Conservation (phyloP, 805 yeast species). For the Lachancea kluyveri region DNA sequence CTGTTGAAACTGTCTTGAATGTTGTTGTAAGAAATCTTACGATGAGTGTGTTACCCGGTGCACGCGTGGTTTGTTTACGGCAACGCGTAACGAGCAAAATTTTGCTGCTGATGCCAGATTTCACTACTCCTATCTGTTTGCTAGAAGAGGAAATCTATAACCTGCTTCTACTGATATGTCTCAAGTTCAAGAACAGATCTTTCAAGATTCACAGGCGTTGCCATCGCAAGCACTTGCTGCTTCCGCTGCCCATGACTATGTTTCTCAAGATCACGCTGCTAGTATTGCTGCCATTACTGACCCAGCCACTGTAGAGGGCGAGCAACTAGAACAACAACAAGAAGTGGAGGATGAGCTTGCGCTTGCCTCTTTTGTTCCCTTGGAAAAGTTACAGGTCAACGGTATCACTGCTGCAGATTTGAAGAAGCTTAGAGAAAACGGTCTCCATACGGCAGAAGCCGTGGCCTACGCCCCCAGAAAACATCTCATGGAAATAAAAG, state of each 20-base stretch:
- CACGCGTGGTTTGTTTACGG: no score
- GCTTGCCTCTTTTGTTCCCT: slow-evolving; percentile 29
- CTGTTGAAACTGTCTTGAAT: no score
- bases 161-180: slow-evolving; percentile 6
- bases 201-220: slow-evolving; percentile 9
- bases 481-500: slow-evolving; percentile 69
- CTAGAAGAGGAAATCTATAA: no score
- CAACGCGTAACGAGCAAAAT: no score
- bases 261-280: neutral
- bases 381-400: slow-evolving; percentile 51
- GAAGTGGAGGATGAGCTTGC: slow-evolving; percentile 49
- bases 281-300: no score
- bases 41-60: no score
- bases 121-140: no score
- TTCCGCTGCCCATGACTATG: slow-evolving; percentile 3
- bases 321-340: slow-evolving; percentile 9
- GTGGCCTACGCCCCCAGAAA: slow-evolving; percentile 91
- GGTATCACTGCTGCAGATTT: slow-evolving; percentile 81
- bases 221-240: slow-evolving; percentile 1
- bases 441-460: slow-evolving; percentile 84
- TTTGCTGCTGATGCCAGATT: no score
- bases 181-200: slow-evolving; percentile 9
- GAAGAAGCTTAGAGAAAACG: slow-evolving; percentile 73
- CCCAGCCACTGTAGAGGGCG: slow-evolving; percentile 7
- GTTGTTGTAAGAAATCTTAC: no score